Evolutionary conservation across 768 basidiomycete genomes (phyloP), one percentile per base, ranked within the genome.

Genomic region (Termitomyces titanicus): DNA sequence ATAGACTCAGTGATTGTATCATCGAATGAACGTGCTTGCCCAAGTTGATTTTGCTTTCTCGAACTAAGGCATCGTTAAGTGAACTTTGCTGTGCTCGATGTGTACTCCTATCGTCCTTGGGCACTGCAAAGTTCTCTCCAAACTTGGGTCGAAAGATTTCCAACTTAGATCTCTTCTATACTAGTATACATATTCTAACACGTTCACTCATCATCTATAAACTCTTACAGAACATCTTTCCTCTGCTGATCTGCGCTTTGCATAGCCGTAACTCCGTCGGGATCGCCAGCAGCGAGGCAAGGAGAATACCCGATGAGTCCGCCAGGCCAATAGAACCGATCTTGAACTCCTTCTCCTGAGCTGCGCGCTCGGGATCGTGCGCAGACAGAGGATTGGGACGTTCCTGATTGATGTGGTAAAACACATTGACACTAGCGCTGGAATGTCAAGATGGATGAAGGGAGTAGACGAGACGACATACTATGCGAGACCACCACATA

Each of bases 401-500:
- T 61, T 89, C 89, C 61, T 89, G 89, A 54, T 91, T 93, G 51
- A 94, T 77, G 40, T 81, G 84, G 69, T 89, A 91, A 69, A 89
- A 95, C 11, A 86, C 89, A 63, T 92, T 94, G 47, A 95, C 93
- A 62, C 91, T 92, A 49, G 18, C 38, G 43, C 22, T 1, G 11
- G 5, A 7, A 46, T 43, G 15, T 25, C 13, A 35, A 27, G 20
- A 42, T 29, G 35, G 55, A n/a, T 45, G 35, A 44, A 46, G 22
- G 37, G 25, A 42, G 37, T 57, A 49, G 56, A 46, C 3, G 29
- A 25, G 4, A 18, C 11, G 42, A 77, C 89, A 67, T 64, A 92
- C 91, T 97, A 98, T 20, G 92, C 93, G 17, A 88, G 77, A 5
- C 96, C 96, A 24, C 96, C 96, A 59, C 92, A 95, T 39, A 96